These are phyloP conservation scores for Rhizopus arrhizus DNA, from an alignment of 371 early-diverging fungal genomes.

Conservation along the genomic window DNA sequence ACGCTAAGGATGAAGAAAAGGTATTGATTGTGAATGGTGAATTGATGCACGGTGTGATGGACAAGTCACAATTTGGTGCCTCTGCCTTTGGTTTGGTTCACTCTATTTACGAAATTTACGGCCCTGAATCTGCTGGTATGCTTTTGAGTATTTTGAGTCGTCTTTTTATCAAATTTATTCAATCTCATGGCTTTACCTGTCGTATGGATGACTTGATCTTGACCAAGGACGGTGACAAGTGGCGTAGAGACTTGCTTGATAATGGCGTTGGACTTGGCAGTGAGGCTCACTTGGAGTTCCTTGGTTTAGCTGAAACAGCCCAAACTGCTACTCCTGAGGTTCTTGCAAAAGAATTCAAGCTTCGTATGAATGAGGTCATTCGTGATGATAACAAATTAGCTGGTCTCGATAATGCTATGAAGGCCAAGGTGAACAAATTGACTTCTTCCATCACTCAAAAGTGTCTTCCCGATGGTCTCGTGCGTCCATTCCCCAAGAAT, in stretches of 20 bases:
- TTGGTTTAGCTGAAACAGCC: slow-evolving; percentile 68
- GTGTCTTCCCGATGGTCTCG: too few species aligned
- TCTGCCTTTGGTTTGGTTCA: slow-evolving; percentile 95
- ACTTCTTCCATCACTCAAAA: slow-evolving; percentile 49
- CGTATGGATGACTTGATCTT: slow-evolving; percentile 98
- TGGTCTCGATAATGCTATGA: slow-evolving; percentile 67
- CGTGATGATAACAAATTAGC: slow-evolving; percentile 72
- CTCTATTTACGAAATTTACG: slow-evolving; percentile 94
- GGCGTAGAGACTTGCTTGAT: slow-evolving; percentile 70
- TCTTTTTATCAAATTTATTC: slow-evolving; percentile 96
- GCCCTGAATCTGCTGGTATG: slow-evolving; percentile 82
- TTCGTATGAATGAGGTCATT: slow-evolving; percentile 87
- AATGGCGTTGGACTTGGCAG: slow-evolving; percentile 60
- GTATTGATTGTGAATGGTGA: slow-evolving; percentile 96
- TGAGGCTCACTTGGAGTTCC: slow-evolving; percentile 63
- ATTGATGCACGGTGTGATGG: slow-evolving; percentile 93
- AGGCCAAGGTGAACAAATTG: slow-evolving; percentile 85
- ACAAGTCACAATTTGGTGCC: slow-evolving; percentile 97
- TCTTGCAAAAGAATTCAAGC: slow-evolving; percentile 85
- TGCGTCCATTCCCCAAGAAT: slow-evolving; percentile 61
- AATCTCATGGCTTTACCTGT: slow-evolving; percentile 95
- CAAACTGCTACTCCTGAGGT: slow-evolving; percentile 90
- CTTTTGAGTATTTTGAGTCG: slow-evolving; percentile 97
- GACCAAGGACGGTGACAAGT: slow-evolving; percentile 62
- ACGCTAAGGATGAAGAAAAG: slow-evolving; percentile 89